Evolutionary conservation across 2,329 filamentous ascomycete genomes (phyloP), one percentile per base, ranked within the genome.

Genomic region (Tolypocladium album): DNA sequence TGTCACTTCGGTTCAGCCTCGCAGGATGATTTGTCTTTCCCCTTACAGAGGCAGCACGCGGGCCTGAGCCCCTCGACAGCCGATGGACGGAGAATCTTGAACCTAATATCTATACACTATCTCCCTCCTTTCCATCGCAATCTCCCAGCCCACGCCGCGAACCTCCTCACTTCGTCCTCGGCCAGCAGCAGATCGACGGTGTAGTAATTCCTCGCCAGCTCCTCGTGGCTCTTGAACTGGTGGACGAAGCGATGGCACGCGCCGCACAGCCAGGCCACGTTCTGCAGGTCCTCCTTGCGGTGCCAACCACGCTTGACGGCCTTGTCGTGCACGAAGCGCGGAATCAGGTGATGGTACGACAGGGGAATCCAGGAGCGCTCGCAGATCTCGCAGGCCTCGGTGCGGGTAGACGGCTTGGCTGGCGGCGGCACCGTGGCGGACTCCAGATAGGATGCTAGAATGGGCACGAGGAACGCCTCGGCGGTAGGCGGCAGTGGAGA

Each of bases 211-310:
- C 82, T 79, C 17, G 90, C 91, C 65, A 96, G 74, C 66, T 89
- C 89, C 78, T 95, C 90, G 69, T 94, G 90, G 5, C 75, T 79
- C 40, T 84, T 87, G 68, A 92, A 83, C 45, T 84, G 77, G 76
- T 95, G 91, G 70, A 95, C 89, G 70, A 90, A 92, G 50, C 82
- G 84, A 76, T 96, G 91, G 68, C 91, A 96, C 2, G 90, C 88
- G 57, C 90, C 80, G 73, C 91, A 95, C 65, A 96, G 74, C 90
- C 90, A 95, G 15, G 91, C 90, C 24, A 94, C 91, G 69, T 86
- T 91, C 67, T 89, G 85, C 71, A 95, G 71, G 74, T 86, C 83
- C 71, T 89, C 88, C 63, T 85, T 83, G 4, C 82, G 81, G 75
- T 92, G 89, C 90, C 90, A 95, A 1, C 88, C 88, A 50, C 89